Evolutionary conservation across 257 asterid species (phyloP), one percentile per base, ranked within the genome.

Genomic region (Petrea volubilis): DNA sequence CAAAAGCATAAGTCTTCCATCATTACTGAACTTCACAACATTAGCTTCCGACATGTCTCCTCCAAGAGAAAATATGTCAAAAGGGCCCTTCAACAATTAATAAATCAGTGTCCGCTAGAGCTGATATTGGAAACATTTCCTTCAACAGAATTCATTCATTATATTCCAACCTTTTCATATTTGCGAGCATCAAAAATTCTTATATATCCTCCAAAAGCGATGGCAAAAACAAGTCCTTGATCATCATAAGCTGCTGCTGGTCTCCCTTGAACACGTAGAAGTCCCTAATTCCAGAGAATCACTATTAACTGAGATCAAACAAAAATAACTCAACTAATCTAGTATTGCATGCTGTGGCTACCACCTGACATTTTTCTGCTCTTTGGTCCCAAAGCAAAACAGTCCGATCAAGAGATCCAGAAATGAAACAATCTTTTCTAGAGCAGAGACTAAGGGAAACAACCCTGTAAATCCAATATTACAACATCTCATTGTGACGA

Each of bases 331-430:
- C 70, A 72, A 62, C 41, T 40, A 75, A 55, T 15, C 58, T 12
- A 40, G 68, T 67, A 80, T 58, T 61, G 25, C 41, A 70, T 62
- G 53, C 28, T 27, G 59, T 5, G 55, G 63, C 21, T 63, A 72
- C 68, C 60, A 93, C 98, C 97, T 95, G 99, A 75, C 98, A 95
- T 77, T 90, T 95, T 67, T 95, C 99, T 44, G 96, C 92, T 86
- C 97, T 84, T 86, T 92, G 97, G 75, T 95, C 98, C 99, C 99
- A 95, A 49, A 95, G 97, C 79, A 95, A 77, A 78, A 95, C 98
- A 20, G 97, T 90, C 65, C 90, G 88, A 75, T 92, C 96, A 63
- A 90, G 87, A 41, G 97, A 92, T 34, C 99, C 99, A 78, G 99
- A 95, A 40, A 95, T 84, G 76, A 95, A 92, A 81, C 93, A 85